A percentile compares a stretch with the other conserved stretches of the same genome.
Evolutionary conservation across 805 yeast genomes (phyloP).

Genomic region (Zygotorulaspora sp.): DNA sequence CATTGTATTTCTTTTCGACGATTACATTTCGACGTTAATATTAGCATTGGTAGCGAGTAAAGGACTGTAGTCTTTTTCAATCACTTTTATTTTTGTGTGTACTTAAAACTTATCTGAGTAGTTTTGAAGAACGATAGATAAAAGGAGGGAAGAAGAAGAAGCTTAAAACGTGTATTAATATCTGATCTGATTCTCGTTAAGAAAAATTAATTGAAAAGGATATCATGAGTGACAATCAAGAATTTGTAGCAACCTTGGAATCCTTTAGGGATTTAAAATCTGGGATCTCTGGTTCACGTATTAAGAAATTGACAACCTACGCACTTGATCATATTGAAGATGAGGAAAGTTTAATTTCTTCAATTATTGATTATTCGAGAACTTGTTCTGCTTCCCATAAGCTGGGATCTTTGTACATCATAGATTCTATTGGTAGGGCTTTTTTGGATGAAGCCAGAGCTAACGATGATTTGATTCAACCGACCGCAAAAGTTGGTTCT

Average conservation of each 20-base stretch:
- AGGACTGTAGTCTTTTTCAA: conserved; percentile 11
- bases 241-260: conserved; percentile 40
- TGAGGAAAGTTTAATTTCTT: conserved; percentile 28
- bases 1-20: conserved; percentile 2
- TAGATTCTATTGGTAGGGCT: conserved; percentile 88
- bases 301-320: conserved; percentile 73
- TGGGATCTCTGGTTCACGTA: conserved; percentile 95
- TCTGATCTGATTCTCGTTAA: background rate
- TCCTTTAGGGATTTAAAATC: conserved; percentile 56
- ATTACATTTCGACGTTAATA: background rate
- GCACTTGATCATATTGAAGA: conserved; percentile 62
- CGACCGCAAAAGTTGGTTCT: conserved; percentile 62
- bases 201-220: background rate
- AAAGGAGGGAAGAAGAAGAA: background rate
- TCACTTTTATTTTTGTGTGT: conserved; percentile 5
- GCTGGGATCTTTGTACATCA: conserved; percentile 83
- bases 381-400: conserved; percentile 75
- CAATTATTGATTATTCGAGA: conserved; percentile 48
- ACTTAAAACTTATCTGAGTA: conserved; percentile 8
- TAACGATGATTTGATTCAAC: conserved; percentile 43
- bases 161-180: background rate
- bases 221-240: conserved; percentile 25
- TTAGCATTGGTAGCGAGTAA: conserved; percentile 6
- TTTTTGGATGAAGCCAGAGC: conserved; percentile 70
- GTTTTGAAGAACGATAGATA: conserved; percentile 4